These are phyloP conservation scores for Colletotrichum scovillei DNA, from an alignment of 2,329 filamentous ascomycete genomes.

Conservation along the genomic window DNA sequence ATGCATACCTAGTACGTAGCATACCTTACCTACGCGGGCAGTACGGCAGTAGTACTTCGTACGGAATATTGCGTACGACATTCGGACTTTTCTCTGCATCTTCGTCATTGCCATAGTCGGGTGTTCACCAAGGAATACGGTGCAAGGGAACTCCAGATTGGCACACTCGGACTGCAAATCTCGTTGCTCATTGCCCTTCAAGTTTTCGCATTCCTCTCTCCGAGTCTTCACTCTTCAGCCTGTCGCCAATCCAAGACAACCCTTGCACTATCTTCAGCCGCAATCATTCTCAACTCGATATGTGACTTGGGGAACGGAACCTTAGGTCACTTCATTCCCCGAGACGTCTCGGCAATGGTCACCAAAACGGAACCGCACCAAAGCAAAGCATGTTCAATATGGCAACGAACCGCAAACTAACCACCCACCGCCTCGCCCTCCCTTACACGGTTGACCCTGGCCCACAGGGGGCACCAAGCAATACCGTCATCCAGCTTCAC, in stretches of 20 bases:
- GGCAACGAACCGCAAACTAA: not conserved
- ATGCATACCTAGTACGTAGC: no score
- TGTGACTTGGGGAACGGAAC: not conserved
- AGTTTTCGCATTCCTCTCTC: not conserved
- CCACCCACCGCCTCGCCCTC: conserved; percentile 7
- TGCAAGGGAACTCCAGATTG: no score
- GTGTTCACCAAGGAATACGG: no score
- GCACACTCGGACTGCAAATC: not conserved
- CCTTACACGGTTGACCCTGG: not conserved
- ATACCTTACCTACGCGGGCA: no score
- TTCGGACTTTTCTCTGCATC: conserved; percentile 2
- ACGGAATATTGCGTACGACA: not conserved
- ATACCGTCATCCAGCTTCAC: not conserved
- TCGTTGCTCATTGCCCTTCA: not conserved
- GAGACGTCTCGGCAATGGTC: conserved; percentile 1
- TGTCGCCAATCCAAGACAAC: not conserved
- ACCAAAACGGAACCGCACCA: not conserved
- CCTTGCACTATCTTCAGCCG: not conserved
- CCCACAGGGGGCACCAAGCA: not conserved
- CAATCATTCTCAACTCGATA: not conserved
- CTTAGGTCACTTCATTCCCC: not conserved
- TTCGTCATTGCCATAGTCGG: not conserved
- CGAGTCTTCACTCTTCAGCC: no score
- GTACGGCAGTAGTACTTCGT: no score
- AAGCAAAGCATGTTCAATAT: not conserved